Conservation (phyloP, 345 rosid genomes). For the Eucalyptus rudis region DNA sequence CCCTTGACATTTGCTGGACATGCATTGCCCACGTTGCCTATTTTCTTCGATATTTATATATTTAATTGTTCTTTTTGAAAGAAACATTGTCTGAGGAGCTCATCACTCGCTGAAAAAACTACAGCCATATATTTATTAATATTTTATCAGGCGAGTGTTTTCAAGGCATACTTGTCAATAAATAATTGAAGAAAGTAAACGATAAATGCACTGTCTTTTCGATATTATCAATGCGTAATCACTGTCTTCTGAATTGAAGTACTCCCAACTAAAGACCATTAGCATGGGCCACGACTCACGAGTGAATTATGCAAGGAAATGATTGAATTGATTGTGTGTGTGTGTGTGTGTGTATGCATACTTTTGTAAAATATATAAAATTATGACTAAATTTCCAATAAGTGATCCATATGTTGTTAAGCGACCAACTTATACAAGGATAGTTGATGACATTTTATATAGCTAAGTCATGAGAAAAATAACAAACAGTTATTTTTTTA, state of each 20-base stretch:
- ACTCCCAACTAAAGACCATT: not conserved
- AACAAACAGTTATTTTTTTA: not conserved
- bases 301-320: not conserved
- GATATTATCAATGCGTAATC: not conserved
- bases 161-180: not conserved
- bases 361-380: not conserved
- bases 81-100: not conserved
- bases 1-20: not conserved
- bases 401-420: not conserved
- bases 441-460: not conserved
- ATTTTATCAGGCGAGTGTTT: not conserved
- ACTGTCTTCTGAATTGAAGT: not conserved
- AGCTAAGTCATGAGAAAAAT: not conserved
- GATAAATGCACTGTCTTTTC: not conserved
- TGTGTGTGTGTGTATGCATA: fast-evolving
- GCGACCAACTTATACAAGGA: not conserved
- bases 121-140: not conserved
- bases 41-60: not conserved
- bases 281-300: not conserved
- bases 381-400: not conserved
- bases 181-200: not conserved
- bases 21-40: not conserved
- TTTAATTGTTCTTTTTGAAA: not conserved
- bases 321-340: not conserved
- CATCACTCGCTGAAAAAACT: not conserved